Evolutionary conservation across 2,329 filamentous ascomycete genomes (phyloP).

Genomic region (Claviceps pusilla): DNA sequence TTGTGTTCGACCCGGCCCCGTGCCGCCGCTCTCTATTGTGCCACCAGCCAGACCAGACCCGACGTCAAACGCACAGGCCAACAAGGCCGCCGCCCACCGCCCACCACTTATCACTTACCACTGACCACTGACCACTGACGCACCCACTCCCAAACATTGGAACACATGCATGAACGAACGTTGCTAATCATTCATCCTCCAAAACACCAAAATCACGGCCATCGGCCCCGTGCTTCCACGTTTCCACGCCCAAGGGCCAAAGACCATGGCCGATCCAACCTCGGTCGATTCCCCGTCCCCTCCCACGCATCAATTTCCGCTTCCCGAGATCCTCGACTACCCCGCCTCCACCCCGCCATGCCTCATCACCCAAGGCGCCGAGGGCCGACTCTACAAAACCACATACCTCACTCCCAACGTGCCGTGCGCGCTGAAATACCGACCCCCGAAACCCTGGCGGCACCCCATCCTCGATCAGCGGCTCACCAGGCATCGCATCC

Average conservation of each 20-base stretch:
- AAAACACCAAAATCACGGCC: no score
- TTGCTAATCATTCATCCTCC: no score
- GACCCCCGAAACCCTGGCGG: conserved; percentile 79
- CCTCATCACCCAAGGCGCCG: conserved; percentile 84
- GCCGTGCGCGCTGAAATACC: conserved; percentile 75
- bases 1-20: no score
- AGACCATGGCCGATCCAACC: conserved; percentile 2
- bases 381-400: conserved; percentile 84
- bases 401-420: conserved; percentile 55
- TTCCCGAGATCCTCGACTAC: conserved; percentile 51
- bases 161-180: no score
- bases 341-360: conserved; percentile 42
- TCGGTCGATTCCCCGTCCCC: conserved; percentile 5
- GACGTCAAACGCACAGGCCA: no score
- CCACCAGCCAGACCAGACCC: no score
- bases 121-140: no score
- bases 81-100: no score
- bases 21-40: no score
- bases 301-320: conserved; percentile 26
- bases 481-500: conserved; percentile 71
- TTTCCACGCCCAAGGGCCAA: neutral
- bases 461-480: conserved; percentile 80
- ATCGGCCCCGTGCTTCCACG: neutral
- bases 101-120: no score
- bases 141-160: no score